Evolutionary conservation across 768 basidiomycete genomes (phyloP).

Genomic region (Neoboletus magnificus): DNA sequence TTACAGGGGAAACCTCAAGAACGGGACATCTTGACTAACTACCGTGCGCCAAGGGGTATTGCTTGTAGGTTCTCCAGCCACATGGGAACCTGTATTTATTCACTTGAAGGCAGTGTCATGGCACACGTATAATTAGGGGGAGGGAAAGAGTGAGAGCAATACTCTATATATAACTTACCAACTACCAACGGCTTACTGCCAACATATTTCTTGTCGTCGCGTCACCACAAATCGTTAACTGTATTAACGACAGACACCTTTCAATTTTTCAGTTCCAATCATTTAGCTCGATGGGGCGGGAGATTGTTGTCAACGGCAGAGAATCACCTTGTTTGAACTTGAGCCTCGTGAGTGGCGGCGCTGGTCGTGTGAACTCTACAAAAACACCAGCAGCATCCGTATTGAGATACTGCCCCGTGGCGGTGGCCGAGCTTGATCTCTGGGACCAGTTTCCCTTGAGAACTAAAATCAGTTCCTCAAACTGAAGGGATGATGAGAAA

Average conservation of each 20-base stretch:
- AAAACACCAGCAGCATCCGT: background rate
- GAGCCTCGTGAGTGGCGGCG: background rate
- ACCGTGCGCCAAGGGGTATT: background rate
- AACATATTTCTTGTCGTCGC: background rate
- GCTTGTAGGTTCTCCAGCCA: background rate
- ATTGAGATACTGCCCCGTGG: background rate
- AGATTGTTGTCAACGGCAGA: background rate
- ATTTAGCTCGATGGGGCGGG: background rate
- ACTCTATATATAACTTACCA: background rate
- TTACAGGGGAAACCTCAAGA: background rate
- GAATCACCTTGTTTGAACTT: no score
- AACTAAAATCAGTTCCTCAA: background rate
- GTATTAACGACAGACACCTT: background rate
- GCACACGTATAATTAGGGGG: background rate
- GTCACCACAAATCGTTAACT: background rate
- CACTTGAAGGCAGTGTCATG: background rate
- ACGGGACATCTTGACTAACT: background rate
- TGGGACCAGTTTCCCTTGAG: background rate
- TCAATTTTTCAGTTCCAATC: background rate
- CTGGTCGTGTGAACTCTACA: background rate
- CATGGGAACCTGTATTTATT: background rate
- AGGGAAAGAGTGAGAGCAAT: background rate
- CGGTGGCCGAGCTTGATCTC: background rate
- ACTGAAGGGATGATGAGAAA: background rate
- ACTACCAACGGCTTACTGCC: background rate